These are phyloP conservation scores for Tulasnella sp. DNA, from an alignment of 768 basidiomycete genomes.

Conservation along the genomic window DNA sequence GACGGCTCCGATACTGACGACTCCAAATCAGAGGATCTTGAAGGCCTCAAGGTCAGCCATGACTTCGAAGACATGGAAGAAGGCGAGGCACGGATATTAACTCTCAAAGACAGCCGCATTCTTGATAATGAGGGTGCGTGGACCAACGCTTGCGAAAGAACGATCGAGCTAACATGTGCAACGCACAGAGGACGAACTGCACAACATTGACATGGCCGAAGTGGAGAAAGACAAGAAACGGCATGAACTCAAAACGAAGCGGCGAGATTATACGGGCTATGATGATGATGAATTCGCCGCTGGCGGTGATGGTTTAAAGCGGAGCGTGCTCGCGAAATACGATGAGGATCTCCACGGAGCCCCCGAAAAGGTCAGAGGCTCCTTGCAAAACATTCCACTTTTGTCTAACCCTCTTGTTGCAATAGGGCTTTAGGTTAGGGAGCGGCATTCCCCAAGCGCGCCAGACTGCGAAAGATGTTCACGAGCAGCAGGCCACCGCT, in stretches of 20 bases:
- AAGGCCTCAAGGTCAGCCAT: constrained; percentile 93
- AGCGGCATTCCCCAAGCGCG: constrained; percentile 46
- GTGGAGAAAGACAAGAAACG: constrained; percentile 75
- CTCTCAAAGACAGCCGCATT: constrained; percentile 92
- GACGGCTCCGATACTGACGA: not conserved
- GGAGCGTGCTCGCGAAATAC: constrained; percentile 83
- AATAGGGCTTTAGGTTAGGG: constrained; percentile 84
- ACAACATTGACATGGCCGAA: constrained; percentile 93
- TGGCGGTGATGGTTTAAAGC: constrained; percentile 73
- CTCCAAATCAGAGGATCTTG: constrained; percentile 66
- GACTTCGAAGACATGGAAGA: constrained; percentile 89
- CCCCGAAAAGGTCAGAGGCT: constrained; percentile 56
- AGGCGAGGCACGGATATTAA: constrained; percentile 92
- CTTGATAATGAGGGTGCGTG: constrained; percentile 84
- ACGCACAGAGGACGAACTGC: constrained; percentile 86
- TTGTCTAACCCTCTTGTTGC: constrained; percentile 10
- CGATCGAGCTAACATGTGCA: constrained; percentile 21
- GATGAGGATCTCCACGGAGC: constrained; percentile 83
- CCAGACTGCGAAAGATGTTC: constrained; percentile 46
- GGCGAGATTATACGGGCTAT: constrained; percentile 86
- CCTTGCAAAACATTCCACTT: constrained; percentile 25
- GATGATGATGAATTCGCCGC: constrained; percentile 94
- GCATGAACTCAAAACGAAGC: constrained; percentile 81
- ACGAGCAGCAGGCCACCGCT: constrained; percentile 52
- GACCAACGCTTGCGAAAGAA: not conserved